These are phyloP conservation scores for Hypoxylon sp. DNA, from an alignment of 2,329 filamentous ascomycete genomes.

Conservation along the genomic window DNA sequence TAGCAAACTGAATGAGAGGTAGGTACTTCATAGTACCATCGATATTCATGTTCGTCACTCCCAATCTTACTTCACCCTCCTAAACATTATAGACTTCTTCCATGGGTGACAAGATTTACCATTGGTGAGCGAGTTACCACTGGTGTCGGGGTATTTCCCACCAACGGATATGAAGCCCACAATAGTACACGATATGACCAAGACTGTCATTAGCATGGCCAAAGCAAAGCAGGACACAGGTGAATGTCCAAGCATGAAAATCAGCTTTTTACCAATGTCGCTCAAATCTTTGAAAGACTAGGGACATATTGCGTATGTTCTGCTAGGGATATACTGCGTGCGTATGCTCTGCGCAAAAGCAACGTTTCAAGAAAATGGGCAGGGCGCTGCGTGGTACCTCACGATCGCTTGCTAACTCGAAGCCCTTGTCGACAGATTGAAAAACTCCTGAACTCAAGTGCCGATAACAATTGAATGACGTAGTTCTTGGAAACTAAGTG, in stretches of 20 bases:
- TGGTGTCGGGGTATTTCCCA: background rate
- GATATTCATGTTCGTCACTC: background rate
- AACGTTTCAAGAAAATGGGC: background rate
- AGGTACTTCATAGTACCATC: background rate
- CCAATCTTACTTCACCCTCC: slow-evolving; percentile 3
- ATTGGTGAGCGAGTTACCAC: background rate
- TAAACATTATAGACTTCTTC: background rate
- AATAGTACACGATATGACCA: background rate
- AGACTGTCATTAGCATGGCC: background rate
- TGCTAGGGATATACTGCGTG: background rate
- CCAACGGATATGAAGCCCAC: background rate
- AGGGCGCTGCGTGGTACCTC: background rate
- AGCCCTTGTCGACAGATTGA: background rate
- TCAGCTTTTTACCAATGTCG: background rate
- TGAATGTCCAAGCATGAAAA: background rate
- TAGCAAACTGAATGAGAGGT: slow-evolving; percentile 4
- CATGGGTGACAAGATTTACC: background rate
- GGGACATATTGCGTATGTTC: background rate
- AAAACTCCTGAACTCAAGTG: background rate
- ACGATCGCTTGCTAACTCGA: background rate
- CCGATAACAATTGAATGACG: background rate
- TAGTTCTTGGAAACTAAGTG: background rate
- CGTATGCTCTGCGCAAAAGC: background rate
- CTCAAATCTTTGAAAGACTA: background rate
- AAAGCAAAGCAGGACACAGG: background rate